Percentiles rank a stretch among this genome's conserved stretches.
These are phyloP conservation scores for Ajuga chamaepitys DNA, from an alignment of 257 asterid species.

Conservation along the genomic window DNA sequence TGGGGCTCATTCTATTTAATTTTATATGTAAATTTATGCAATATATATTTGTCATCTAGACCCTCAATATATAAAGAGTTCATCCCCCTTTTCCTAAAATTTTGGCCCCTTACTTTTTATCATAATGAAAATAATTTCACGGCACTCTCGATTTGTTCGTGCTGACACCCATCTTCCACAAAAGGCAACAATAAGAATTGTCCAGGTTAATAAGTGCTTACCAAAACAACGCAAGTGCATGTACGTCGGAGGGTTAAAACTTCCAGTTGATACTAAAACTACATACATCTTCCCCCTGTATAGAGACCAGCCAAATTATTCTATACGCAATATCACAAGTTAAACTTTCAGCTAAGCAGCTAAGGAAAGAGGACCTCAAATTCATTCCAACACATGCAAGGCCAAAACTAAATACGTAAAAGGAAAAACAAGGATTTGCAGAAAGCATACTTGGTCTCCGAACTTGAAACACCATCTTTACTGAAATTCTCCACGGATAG, in stretches of 20 bases:
- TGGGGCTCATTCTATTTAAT: too few relatives aligned
- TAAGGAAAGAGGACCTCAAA: neutral
- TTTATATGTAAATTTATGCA: too few relatives aligned
- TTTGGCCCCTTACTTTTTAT: too few relatives aligned
- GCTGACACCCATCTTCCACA: too few relatives aligned
- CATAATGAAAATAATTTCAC: too few relatives aligned
- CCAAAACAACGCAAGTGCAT: constrained; percentile 95
- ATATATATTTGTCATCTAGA: too few relatives aligned
- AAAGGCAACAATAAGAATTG: neutral
- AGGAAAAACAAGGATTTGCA: neutral
- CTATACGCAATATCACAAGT: neutral
- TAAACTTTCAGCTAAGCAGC: neutral
- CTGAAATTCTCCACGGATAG: constrained; percentile 23
- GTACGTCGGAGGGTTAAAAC: constrained; percentile 88
- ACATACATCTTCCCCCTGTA: constrained; percentile 44
- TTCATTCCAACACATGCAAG: too few relatives aligned
- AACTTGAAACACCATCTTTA: constrained; percentile 19
- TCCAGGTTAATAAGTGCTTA: constrained; percentile 14
- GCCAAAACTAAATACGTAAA: neutral
- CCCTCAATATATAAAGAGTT: too few relatives aligned
- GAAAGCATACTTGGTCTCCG: constrained; percentile 5
- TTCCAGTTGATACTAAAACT: constrained; percentile 79
- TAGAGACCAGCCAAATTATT: neutral
- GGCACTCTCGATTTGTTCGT: too few relatives aligned
- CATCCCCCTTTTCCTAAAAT: too few relatives aligned